Base-by-base conservation (phyloP, 768 basidiomycete genomes). In the Imleria badia region DNA sequence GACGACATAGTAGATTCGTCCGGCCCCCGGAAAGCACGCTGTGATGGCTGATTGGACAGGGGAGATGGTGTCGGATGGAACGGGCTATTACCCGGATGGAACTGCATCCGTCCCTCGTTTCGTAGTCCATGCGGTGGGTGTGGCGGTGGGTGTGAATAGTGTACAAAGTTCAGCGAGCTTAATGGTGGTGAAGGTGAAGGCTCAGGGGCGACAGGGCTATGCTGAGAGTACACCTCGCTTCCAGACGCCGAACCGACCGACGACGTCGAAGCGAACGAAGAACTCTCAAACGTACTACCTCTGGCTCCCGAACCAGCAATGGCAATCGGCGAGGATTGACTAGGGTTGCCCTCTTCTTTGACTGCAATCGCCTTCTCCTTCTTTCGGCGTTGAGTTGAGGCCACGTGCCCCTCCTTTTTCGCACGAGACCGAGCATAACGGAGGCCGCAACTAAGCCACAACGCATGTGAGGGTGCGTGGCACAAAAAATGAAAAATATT, bases 351-450 rank as follows among this genome's bases (percentile, higher is more conserved):
- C 41, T 72, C 68, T 48, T 72, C 69, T 50, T 73, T 71, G 60
- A 48, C 36, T 23, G 40, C 23, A 13, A 62, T 60, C 62, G 63
- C 51, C 61, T 87, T 86, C 48, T 89, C 87, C 54, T 72, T 72
- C 70, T 89, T 87, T 54, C 83, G 77, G 35, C 87, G 82, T 66
- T 83, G 79, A 12, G 65, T 63, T 7, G 76, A 59, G 17, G 73
- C 73, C 55, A 74, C 73, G 61, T 81, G 77, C 17, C 86, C 92
- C 72, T 89, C 90, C 68, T 91, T 91, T 75, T 94, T 94, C 53
- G 92, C 92, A 64, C 89, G 83, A 49, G 89, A 89, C 52, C 91
- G 86, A 57, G 92, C 91, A 71, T 84, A 94, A 43, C 91, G 85
- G 56, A 94, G 78, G 22, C 91, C 91, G 68, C 91, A 94, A 41